Evolutionary conservation across 2,329 filamentous ascomycete species (phyloP).

Genomic region (Scorias spongiosa): DNA sequence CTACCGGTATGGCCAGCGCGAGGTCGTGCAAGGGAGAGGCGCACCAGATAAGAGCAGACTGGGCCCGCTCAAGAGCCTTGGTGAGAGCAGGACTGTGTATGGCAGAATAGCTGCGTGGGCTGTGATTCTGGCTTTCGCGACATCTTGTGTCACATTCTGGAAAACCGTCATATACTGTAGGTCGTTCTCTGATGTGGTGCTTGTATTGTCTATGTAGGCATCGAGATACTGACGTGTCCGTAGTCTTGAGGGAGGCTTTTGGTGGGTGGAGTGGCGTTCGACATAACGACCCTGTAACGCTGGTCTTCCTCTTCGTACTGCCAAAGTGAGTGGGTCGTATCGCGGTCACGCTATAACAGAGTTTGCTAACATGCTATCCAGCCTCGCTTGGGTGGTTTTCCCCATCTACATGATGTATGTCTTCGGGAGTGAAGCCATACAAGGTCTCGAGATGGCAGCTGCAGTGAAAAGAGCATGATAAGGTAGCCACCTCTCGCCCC

Average conservation of each 20-base stretch:
- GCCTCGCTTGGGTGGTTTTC: constrained; percentile 49
- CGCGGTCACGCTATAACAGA: too few species aligned
- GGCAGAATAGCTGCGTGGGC: constrained; percentile 40
- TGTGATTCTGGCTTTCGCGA: constrained; percentile 42
- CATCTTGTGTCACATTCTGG: constrained; percentile 47
- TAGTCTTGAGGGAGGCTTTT: constrained; percentile 46
- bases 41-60: constrained; percentile 24
- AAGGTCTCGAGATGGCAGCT: constrained; percentile 37
- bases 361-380: constrained; percentile 14
- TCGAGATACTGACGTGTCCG: constrained; percentile 3
- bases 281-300: constrained; percentile 40
- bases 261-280: constrained; percentile 46
- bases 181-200: constrained; percentile 12
- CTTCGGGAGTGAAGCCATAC: constrained; percentile 46
- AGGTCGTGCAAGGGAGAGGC: constrained; percentile 22
- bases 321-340: constrained; percentile 41
- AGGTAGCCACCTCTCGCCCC: too few species aligned
- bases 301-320: constrained; percentile 47
- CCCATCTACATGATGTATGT: constrained; percentile 47
- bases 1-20: constrained; percentile 23
- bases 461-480: constrained; percentile 2
- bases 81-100: constrained; percentile 34
- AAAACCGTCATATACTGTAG: constrained; percentile 55
- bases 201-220: not conserved
- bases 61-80: constrained; percentile 32